Evolutionary conservation across 371 early-diverging fungal species (phyloP).

Genomic region (Coemansia sp.): DNA sequence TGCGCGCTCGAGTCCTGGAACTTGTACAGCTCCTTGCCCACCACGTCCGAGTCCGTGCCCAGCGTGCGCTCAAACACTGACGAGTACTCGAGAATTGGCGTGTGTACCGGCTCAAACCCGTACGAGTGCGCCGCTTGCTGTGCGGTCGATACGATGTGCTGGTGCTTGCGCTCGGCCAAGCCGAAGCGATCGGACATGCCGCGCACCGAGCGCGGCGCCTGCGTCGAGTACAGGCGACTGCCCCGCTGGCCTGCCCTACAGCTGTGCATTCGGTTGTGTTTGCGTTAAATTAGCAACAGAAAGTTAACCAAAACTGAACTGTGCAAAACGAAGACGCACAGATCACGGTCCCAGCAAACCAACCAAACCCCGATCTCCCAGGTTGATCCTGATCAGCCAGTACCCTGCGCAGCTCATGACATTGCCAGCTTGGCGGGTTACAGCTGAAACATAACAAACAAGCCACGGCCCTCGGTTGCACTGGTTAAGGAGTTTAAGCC

Average conservation of each 20-base stretch:
- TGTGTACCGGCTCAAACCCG: conserved; percentile 57
- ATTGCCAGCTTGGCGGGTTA: too few relatives aligned
- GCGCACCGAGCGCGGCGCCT: conserved; percentile 52
- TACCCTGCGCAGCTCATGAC: too few relatives aligned
- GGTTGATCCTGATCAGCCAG: too few relatives aligned
- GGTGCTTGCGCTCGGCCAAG: conserved; percentile 43
- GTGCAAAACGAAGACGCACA: too few relatives aligned
- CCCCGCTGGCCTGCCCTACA: not conserved
- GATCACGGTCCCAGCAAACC: too few relatives aligned
- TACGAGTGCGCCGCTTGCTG: conserved; percentile 48
- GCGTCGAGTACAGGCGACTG: conserved; percentile 9
- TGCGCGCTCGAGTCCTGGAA: conserved; percentile 59
- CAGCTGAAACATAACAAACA: too few relatives aligned
- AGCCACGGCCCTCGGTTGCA: too few relatives aligned
- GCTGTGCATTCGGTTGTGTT: not conserved
- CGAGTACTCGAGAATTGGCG: conserved; percentile 64
- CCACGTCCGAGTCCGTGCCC: conserved; percentile 61
- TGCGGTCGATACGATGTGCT: conserved; percentile 50
- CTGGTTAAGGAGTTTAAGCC: too few relatives aligned
- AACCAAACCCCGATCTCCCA: too few relatives aligned
- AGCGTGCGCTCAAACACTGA: conserved; percentile 61
- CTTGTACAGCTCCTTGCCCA: conserved; percentile 66
- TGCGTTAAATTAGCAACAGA: too few relatives aligned
- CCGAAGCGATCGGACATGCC: conserved; percentile 62
- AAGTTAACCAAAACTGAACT: not conserved